Evolutionary conservation across 306 rosid genomes (phyloP), one percentile per base, ranked within the genome.

Genomic region (Styphnolobium japonicum): DNA sequence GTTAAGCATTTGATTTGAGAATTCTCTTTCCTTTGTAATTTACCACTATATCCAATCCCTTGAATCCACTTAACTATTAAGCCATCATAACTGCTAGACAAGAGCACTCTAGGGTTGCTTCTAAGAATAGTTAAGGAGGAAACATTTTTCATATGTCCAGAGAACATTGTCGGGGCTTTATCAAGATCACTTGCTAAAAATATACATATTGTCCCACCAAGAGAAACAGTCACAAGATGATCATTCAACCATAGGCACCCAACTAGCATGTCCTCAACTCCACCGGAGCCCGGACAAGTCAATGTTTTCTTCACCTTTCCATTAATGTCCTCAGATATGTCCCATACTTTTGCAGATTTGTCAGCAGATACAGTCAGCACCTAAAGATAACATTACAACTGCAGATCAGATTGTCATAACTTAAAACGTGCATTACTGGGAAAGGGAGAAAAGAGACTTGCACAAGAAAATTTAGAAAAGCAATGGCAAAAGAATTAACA

Each of bases 61-160:
- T 88, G 98, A 79, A 86, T 84, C 99, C 99, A 95, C 84, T 93
- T 92, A 46, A 91, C 86, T 77, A 92, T 93, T 73, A 88, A 22
- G 66, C 98, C 98, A 83, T 95, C 99, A 75, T 95, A 95, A 90
- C 99, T 95, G 76, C 93, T 88, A 33, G 99, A 93, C 84, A 91
- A 75, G 74, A 95, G 83, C 62, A 89, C 84, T 82, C 81, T 88
- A 4, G 98, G 97, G 86, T 86, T 80, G 85, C 83, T 85, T 82
- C 77, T 81, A 48, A 93, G 91, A 87, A 87, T 88, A 77, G 93
- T 83, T 82, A 95, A 85, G 70, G 98, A 91, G 66, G 95, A 89
- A 73, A 93, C 86, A 81, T 93, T 92, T 83, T 95, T 95, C 96
- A 92, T 88, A 77, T 95, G 99, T 71, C 99, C 98, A 73, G 93